Base-by-base conservation (phyloP, 202 grass and related monocot species). In the Schoenoplectus triqueter region DNA sequence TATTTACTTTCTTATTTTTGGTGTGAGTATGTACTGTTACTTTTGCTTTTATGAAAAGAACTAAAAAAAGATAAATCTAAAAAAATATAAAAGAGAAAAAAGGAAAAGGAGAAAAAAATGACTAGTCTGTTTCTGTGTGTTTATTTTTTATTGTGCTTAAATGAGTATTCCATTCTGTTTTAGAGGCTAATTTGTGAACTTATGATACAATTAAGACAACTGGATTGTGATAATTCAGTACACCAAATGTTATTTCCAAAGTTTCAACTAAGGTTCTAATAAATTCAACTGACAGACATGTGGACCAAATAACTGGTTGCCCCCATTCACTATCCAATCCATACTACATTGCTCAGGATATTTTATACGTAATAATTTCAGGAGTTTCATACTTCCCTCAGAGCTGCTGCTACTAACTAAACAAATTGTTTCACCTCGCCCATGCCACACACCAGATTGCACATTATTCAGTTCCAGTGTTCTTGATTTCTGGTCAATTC, bases 401-500 rank as follows among this genome's bases (percentile, higher is more conserved):
- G 48, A 15, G 18, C 93, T 84, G 1, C 65, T 86, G 2, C 76
- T 86, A 67, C 84, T 87, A 31, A 90, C 88, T 90, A 99, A 90
- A 81, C 90, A 99, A 86, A 94, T 92, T 52, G 96, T 91, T 72
- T 99, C 96, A 48, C 96, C 93, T 49, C 96, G 87, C 22, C 96
- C 96, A 15, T 99, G 96, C 96, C 96, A 99, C 46, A 95, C 78
- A 60, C 96, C 93, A 69, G 90, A 89, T n/a, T 99, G 96, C 60
- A 99, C 96, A 84, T 99, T 95, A 66, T 99, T 99, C 92, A 95
- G 95, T 88, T 99, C 96, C 76, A 99, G 84, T 6, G 93, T 99
- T 73, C 93, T 92, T 2, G 93, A 92, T 76, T 99, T 93, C 96
- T 99, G 84, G 46, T 87, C 80, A 83, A 73, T 86, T 78, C 74